Evolutionary conservation across 768 basidiomycete species (phyloP).

Genomic region (Tulasnella sp.): DNA sequence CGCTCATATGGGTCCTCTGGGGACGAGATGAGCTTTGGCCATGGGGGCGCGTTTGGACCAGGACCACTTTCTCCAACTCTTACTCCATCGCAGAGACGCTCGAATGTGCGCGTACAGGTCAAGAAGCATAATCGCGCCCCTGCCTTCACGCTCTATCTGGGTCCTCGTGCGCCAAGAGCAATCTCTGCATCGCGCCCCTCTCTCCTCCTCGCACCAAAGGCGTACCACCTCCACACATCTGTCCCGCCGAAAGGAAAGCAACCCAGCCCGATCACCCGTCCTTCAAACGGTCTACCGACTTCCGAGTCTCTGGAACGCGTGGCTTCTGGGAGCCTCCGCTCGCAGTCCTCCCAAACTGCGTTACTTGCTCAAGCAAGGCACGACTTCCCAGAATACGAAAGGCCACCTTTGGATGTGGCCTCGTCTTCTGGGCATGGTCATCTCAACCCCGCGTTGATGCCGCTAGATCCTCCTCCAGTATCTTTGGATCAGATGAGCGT

Average conservation of each 20-base stretch:
- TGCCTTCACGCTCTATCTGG: slow-evolving; percentile 70
- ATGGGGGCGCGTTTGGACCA: background rate
- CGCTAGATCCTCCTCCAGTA: background rate
- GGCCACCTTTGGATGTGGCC: background rate
- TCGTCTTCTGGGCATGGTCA: background rate
- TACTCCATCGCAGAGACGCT: slow-evolving; percentile 12
- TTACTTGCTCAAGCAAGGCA: background rate
- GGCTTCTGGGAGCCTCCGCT: background rate
- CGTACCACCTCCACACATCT: slow-evolving; percentile 55
- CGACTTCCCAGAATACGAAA: background rate
- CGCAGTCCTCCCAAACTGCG: background rate
- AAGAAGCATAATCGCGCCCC: slow-evolving; percentile 76
- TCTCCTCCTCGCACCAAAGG: slow-evolving; percentile 62
- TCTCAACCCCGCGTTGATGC: background rate
- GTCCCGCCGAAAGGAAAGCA: background rate
- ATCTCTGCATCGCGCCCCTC: slow-evolving; percentile 28
- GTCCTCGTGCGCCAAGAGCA: slow-evolving; percentile 8
- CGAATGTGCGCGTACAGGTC: slow-evolving; percentile 32
- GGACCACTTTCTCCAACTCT: background rate
- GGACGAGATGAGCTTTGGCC: background rate
- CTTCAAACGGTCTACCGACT: background rate
- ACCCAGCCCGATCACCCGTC: background rate
- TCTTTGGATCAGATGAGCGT: slow-evolving; percentile 16
- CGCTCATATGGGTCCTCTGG: background rate
- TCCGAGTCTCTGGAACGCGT: background rate